A percentile compares a stretch with the other conserved stretches of the same genome.
These are phyloP conservation scores for Penicillium frequentans DNA, from an alignment of 2,329 filamentous ascomycete species.

Conservation along the genomic window DNA sequence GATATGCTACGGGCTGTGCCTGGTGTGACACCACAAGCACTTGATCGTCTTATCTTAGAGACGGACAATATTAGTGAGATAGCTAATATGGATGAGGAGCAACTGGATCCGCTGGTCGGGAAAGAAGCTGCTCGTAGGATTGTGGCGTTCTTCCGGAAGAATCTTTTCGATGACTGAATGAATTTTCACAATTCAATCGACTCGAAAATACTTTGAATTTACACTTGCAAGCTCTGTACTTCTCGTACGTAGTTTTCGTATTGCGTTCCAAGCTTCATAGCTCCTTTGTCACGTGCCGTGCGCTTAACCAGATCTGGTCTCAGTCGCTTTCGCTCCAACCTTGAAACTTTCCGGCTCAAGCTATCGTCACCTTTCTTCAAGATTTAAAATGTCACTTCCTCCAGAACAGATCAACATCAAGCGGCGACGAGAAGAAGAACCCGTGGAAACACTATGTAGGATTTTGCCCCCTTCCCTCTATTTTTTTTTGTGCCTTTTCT, in stretches of 20 bases:
- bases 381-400: slow-evolving; percentile 42
- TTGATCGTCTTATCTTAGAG: slow-evolving; percentile 69
- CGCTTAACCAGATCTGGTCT: background rate
- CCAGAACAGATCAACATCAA: slow-evolving; percentile 57
- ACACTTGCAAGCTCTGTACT: too few relatives aligned
- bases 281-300: background rate
- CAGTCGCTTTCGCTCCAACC: background rate
- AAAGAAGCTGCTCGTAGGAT: slow-evolving; percentile 75
- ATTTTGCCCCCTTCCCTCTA: slow-evolving; percentile 7
- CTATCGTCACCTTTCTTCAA: background rate
- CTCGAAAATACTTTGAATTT: too few relatives aligned
- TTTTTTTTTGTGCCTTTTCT: slow-evolving; percentile 17
- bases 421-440: slow-evolving; percentile 57
- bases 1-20: slow-evolving; percentile 88
- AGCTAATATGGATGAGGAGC: slow-evolving; percentile 77
- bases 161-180: slow-evolving; percentile 51
- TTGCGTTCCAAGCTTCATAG: too few relatives aligned
- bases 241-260: too few relatives aligned
- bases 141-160: slow-evolving; percentile 73
- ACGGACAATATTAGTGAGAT: slow-evolving; percentile 77
- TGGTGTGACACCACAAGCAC: slow-evolving; percentile 76
- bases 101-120: slow-evolving; percentile 74
- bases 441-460: slow-evolving; percentile 56
- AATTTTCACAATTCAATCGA: background rate
- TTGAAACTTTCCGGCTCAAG: background rate